A percentile compares a stretch with the other conserved stretches of the same genome.
These are phyloP conservation scores for Polyporus tsugae DNA, from an alignment of 1,284 basidiomycete genomes.

Conservation along the genomic window DNA sequence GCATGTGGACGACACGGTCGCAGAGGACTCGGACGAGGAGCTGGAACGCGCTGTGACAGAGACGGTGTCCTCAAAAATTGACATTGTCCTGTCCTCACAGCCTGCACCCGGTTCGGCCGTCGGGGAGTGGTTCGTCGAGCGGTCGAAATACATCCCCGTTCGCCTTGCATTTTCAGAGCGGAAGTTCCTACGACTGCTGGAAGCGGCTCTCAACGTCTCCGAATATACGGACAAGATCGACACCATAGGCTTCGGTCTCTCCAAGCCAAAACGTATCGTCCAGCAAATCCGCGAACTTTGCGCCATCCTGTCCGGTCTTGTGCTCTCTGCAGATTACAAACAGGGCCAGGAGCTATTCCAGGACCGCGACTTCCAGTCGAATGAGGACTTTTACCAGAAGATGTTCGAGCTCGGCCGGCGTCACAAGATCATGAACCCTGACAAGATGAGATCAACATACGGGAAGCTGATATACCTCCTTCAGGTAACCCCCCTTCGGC, in stretches of 20 bases:
- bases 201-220: constrained; percentile 80
- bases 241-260: constrained; percentile 73
- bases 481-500: constrained; percentile 55
- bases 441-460: constrained; percentile 87
- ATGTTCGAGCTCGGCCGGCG: constrained; percentile 83
- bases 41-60: constrained; percentile 41
- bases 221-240: constrained; percentile 90
- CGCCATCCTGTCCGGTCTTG: constrained; percentile 81
- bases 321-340: constrained; percentile 84
- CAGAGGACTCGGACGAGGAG: constrained; percentile 59
- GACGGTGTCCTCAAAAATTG: constrained; percentile 47
- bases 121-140: constrained; percentile 84
- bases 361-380: constrained; percentile 78
- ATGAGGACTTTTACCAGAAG: constrained; percentile 77
- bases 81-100: constrained; percentile 48
- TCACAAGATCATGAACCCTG: constrained; percentile 88
- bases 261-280: constrained; percentile 83
- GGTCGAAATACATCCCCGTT: constrained; percentile 79
- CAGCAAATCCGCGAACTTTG: constrained; percentile 84
- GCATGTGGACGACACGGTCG: constrained; percentile 56
- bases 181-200: constrained; percentile 81
- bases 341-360: constrained; percentile 83
- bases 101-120: constrained; percentile 64
- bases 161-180: constrained; percentile 77
- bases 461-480: constrained; percentile 85